Base-by-base conservation (phyloP, 257 asterid species). In the Nemophila menziesii region DNA sequence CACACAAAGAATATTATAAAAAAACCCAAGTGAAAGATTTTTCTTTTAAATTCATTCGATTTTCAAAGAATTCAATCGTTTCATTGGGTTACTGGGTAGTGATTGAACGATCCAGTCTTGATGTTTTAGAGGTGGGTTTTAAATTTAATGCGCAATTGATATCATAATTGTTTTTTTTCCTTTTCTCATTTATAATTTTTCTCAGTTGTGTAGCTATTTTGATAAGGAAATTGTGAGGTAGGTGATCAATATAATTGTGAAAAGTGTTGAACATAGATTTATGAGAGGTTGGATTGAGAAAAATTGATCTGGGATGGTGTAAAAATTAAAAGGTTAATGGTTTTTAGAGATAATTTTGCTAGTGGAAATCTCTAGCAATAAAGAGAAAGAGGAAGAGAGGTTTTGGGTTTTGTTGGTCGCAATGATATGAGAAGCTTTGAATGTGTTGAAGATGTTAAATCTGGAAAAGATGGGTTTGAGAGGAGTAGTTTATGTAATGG, bases 341-440 rank as follows among this genome's bases (percentile, higher is more conserved):
- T 46, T 26, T 46, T 55, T 33, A 12, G 9, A 17, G 33, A 21
- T n/a, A 42, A 33, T 33, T 36, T 49, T 15, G 24, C 26, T 63
- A 33, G 17, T 20, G 53, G 29, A 40, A 63, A 61, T 51, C 50
- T 70, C 54, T 54, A 66, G 33, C 9, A 37, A 24, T 6, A 27
- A 52, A 39, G 39, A 49, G 33, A 55, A 33, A 52, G 46, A 34
- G 21, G 46, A 39, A 58, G 17, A 52, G 64, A 44, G 39, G 16
- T 45, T 53, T 22, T 39, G 48, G 63, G 50, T 57, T 24, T 50
- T 56, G 56, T 46, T 48, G 52, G 39, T 50, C 14, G 39, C 46
- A 50, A 61, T 66, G 74, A 55, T 65, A 68, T 61, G 82, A 68
- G 71, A 73, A 69, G 63, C 54, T 44, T 13, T 42, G 39, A 51